Evolutionary conservation across 2,329 filamentous ascomycete genomes (phyloP), one percentile per base, ranked within the genome.

Genomic region (Alternaria alternata): DNA sequence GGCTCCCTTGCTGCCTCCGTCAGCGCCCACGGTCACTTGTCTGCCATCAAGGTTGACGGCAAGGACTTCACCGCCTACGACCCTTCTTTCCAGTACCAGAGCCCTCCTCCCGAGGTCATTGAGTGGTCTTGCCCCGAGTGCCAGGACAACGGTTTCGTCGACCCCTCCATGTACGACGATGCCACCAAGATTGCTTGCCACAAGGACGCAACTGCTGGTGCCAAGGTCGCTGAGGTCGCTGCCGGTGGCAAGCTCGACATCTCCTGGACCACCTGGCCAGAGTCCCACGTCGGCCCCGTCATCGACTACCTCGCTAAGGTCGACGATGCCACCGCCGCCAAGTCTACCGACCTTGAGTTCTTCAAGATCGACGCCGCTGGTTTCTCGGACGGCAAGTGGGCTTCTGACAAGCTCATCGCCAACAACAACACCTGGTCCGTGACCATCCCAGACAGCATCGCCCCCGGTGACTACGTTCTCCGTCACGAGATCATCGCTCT

Each of bases 241-340:
- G 89, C 88, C 16, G 89, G 89, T 59, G 79, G 80, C 66, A 81
- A 81, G 16, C 73, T 91, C 66, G 80, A 85, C 59, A 77, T 91
- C 49, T 82, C 86, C 68, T 91, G 89, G 89, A 86, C 82, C 59
- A 80, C 80, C 16, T 91, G 89, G 89, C 88, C 89, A n/a, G 81
- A 84, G 9, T 84, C 82, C 55, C 86, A 91, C 79, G 82, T 88
- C 65, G 87, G 87, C 2, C 88, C 88, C 8, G 84, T 90, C 67
- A 82, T 90, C 63, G 85, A 85, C 74, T 90, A 90, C 80, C 79
- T 90, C 16, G 88, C 88, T 56, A 82, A 82, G 67, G 65, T 66
- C 12, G 86, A 84, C 22, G 83, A 87, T 74, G 89, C 86, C 75
- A 79, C 83, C 38, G 74, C 75, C 0, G 85, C 84, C 57, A 83